Percentiles rank a stretch among this genome's conserved stretches.
These are phyloP conservation scores for Claviceps fusiformis DNA, from an alignment of 2,329 filamentous ascomycete genomes.

Conservation along the genomic window DNA sequence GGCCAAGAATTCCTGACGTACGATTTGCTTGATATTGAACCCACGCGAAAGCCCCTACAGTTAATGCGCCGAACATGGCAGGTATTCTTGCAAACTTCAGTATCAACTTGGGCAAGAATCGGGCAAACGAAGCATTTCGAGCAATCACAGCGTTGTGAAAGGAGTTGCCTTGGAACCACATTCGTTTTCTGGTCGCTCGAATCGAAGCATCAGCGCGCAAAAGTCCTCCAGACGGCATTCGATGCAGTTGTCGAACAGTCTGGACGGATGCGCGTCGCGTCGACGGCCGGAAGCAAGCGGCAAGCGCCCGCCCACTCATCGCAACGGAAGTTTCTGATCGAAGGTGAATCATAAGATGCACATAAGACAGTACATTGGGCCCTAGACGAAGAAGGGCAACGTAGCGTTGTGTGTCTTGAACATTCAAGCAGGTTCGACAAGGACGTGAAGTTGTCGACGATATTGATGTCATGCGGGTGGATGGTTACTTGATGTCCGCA, in stretches of 20 bases:
- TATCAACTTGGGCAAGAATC: conserved; percentile 72
- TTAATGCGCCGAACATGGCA: conserved; percentile 80
- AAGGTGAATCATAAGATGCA: not conserved
- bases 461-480: not conserved
- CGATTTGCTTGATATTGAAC: conserved; percentile 89
- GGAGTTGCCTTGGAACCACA: conserved; percentile 69
- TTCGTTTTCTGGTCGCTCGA: conserved; percentile 45
- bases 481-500: not conserved
- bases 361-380: not conserved
- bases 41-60: conserved; percentile 79
- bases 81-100: conserved; percentile 79
- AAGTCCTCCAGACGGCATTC: conserved; percentile 53
- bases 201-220: conserved; percentile 51
- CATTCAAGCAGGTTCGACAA: not conserved
- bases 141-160: conserved; percentile 66
- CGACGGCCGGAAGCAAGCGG: conserved; percentile 55
- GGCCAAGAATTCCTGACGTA: conserved; percentile 32
- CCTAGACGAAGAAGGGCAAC: not conserved
- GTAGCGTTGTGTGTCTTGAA: not conserved
- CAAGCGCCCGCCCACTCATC: conserved; percentile 36
- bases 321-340: conserved; percentile 3
- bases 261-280: conserved; percentile 45
- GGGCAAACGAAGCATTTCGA: conserved; percentile 50
- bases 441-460: not conserved
- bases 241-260: conserved; percentile 50